Conservation (phyloP, 73 alveolate genomes). For the Paramecium biaurelia region DNA sequence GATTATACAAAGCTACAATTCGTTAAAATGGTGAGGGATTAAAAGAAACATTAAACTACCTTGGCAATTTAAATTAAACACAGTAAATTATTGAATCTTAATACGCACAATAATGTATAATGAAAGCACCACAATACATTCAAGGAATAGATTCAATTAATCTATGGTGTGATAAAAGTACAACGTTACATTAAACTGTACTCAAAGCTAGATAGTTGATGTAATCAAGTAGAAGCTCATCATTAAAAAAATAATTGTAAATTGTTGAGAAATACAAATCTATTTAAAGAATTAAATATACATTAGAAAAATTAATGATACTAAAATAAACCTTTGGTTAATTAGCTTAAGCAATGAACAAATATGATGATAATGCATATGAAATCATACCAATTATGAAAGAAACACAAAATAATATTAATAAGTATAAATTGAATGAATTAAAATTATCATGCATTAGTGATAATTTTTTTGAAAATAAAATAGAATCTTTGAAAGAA, state of each 20-base stretch:
- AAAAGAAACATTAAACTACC: neutral
- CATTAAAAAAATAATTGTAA: neutral
- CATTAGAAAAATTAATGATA: constrained; percentile 14
- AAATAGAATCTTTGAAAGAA: constrained; percentile 22
- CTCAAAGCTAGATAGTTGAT: neutral
- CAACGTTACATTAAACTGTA: neutral
- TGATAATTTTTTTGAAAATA: constrained; percentile 25
- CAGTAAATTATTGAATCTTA: neutral
- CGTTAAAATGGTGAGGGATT: neutral
- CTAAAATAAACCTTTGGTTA: neutral
- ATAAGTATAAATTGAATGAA: constrained; percentile 43
- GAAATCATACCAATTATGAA: constrained; percentile 36
- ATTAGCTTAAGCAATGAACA: neutral
- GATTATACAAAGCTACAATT: constrained; percentile 30
- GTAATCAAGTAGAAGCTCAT: neutral
- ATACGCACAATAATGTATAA: neutral
- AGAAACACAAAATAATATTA: neutral
- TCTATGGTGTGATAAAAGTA: neutral
- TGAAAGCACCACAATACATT: neutral
- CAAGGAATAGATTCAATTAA: neutral
- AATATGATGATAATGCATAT: constrained; percentile 26
- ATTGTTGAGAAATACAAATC: constrained; percentile 39
- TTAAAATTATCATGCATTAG: neutral
- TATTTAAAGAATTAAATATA: constrained; percentile 31
- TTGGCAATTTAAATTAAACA: neutral